These are phyloP conservation scores for Boletus edulis DNA, from an alignment of 768 basidiomycete species.

Conservation along the genomic window DNA sequence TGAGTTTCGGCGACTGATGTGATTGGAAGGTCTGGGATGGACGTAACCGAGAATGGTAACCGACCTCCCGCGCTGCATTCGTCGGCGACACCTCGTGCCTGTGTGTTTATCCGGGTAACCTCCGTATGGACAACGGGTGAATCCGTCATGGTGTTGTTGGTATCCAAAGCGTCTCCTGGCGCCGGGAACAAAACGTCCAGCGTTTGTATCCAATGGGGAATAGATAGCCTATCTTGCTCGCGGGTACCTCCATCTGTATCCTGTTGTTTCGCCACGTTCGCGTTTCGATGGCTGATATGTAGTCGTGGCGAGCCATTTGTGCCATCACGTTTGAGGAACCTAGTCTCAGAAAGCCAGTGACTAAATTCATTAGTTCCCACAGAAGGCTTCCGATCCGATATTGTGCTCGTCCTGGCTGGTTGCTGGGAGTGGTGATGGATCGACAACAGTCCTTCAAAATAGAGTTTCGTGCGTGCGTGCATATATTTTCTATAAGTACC, in stretches of 20 bases:
- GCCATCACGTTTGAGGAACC: conserved; percentile 22
- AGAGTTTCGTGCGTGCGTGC: conserved; percentile 45
- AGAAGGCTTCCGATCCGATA: conserved; percentile 13
- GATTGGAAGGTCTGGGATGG: conserved; percentile 2
- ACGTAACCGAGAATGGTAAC: conserved; percentile 6
- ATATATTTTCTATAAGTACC: conserved; percentile 53
- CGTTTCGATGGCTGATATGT: conserved; percentile 11
- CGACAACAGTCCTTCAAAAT: conserved; percentile 42
- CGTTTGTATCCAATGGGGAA: conserved; percentile 10
- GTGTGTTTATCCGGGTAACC: conserved; percentile 6
- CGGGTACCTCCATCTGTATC: conserved; percentile 2
- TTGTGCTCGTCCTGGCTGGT: conserved; percentile 2
- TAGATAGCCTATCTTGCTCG: conserved; percentile 5
- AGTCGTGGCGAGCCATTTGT: conserved; percentile 11
- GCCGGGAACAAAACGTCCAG: conserved; percentile 29
- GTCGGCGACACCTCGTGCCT: conserved; percentile 9
- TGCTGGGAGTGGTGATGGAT: conserved; percentile 15
- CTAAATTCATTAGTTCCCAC: conserved; percentile 27
- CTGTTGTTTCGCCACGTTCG: conserved; percentile 10
- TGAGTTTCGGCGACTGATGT: conserved; percentile 12
- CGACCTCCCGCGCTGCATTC: conserved; percentile 12
- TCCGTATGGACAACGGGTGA: conserved; percentile 27
- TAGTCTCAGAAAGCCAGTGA: conserved; percentile 31
- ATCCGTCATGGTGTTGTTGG: conserved; percentile 13
- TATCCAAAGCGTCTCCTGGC: conserved; percentile 1